Base-by-base conservation (phyloP, 1,284 basidiomycete genomes). In the Somion occarium region DNA sequence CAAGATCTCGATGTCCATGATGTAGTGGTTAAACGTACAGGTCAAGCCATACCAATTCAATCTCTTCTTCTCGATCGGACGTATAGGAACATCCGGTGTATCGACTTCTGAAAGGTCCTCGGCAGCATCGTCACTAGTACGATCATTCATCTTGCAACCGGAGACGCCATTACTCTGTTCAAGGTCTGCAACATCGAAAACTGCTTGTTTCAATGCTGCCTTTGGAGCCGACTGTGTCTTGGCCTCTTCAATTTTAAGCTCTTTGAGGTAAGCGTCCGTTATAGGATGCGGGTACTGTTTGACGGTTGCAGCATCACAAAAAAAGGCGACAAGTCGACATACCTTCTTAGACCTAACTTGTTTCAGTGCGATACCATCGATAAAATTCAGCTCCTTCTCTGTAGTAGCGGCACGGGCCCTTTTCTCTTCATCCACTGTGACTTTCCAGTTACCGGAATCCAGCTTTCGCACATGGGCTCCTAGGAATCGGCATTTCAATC, bases 401-500 rank as follows among this genome's bases (percentile, higher is more conserved):
- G 80, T 73, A 18, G 77, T 61, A 3, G 76, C 79, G 0, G 73
- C 61, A 7, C 56, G 67, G 2, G 78, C 78, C 56, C 78, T 77
- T 63, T 79, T 85, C 24, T 82, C 79, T 48, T 82, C 76, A 60
- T 90, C 80, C 1, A 70, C 71, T 0, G 77, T 55, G 0, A 82
- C 59, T 26, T 65, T 63, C n/a, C 81, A 53, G 3, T 66, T 60
- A 1, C 76, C 76, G 19, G 67, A 56, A 19, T 75, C 75, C 23
- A 71, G 69, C 43, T 66, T 63, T 22, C 62, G 67, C 4, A 82
- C 64, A 62, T 98, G 96, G 0, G 80, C 85, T 11, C 88, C 87
- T 2, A 97, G 79, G 70, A 91, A 97, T 1, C 96, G 84, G 65
- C 96, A 99, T 67, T 92, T 91, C 71, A 91, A 87, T 3, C 93